phyloP scores from a whole-genome alignment of 2,329 filamentous ascomycete species.

The Exophiala alcalophila region DNA sequence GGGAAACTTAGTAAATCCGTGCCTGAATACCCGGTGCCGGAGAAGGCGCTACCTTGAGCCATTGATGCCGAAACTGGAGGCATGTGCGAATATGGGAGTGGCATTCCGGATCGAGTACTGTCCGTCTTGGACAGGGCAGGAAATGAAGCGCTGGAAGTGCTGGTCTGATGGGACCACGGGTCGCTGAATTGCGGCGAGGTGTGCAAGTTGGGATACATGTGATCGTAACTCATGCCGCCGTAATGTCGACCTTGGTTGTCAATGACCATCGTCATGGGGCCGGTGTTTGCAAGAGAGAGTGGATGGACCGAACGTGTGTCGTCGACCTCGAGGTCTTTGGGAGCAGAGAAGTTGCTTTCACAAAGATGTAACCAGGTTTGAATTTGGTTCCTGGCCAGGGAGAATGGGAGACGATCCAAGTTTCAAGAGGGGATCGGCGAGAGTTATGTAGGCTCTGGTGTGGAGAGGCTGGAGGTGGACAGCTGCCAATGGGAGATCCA shows the following conservation, averaged over 20 bases:
- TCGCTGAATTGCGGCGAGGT: slow-evolving; percentile 76
- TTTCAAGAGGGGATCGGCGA: slow-evolving; percentile 27
- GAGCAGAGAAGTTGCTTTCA: background rate
- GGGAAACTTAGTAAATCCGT: slow-evolving; percentile 65
- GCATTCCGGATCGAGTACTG: slow-evolving; percentile 57
- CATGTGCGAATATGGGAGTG: slow-evolving; percentile 69
- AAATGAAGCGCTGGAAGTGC: slow-evolving; percentile 55
- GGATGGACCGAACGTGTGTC: background rate
- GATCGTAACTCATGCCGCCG: slow-evolving; percentile 73
- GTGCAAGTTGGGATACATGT: slow-evolving; percentile 65
- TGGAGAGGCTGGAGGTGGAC: slow-evolving; percentile 21
- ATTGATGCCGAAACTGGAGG: slow-evolving; percentile 71
- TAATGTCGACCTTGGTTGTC: slow-evolving; percentile 82
- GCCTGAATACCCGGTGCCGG: slow-evolving; percentile 60
- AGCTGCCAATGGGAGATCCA: slow-evolving; percentile 21
- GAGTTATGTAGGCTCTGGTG: slow-evolving; percentile 27
- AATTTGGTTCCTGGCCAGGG: slow-evolving; percentile 13
- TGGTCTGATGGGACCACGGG: slow-evolving; percentile 69
- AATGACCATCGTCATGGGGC: slow-evolving; percentile 86
- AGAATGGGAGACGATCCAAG: slow-evolving; percentile 18
- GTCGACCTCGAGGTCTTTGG: background rate
- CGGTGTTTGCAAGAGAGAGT: slow-evolving; percentile 11
- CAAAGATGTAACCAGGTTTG: slow-evolving; percentile 4
- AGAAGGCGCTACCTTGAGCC: slow-evolving; percentile 65
- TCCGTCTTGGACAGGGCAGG: slow-evolving; percentile 58